Conservation (phyloP, 768 basidiomycete species). For the Pulveroboletus sp. region DNA sequence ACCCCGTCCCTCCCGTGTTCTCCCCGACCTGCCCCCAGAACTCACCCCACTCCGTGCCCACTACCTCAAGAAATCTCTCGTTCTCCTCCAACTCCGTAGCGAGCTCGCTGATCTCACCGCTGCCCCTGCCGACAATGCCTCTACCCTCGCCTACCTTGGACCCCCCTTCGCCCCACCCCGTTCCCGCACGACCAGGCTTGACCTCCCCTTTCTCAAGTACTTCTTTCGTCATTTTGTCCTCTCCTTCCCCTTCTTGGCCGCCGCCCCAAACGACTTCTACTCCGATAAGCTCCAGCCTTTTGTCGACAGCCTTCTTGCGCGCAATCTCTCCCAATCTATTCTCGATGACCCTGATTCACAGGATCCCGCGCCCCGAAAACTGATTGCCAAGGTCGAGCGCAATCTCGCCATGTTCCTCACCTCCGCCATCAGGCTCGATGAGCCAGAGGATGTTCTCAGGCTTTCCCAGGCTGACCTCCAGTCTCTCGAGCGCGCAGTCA, state of each 20-base stretch:
- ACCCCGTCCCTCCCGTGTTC: background rate
- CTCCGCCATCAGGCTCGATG: conserved; percentile 75
- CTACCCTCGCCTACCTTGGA: conserved; percentile 83
- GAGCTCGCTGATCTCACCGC: conserved; percentile 71
- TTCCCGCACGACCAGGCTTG: conserved; percentile 50
- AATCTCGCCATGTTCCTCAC: conserved; percentile 79
- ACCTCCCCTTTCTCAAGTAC: conserved; percentile 86
- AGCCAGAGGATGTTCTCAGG: conserved; percentile 85
- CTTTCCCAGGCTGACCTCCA: conserved; percentile 82
- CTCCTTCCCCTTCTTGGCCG: conserved; percentile 90
- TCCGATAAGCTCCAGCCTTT: conserved; percentile 94
- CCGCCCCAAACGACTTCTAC: conserved; percentile 90
- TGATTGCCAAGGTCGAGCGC: conserved; percentile 78
- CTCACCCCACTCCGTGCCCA: conserved; percentile 91
- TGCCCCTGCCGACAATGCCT: conserved; percentile 36
- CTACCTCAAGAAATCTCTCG: conserved; percentile 95
- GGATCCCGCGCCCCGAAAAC: conserved; percentile 57
- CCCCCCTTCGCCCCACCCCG: conserved; percentile 77
- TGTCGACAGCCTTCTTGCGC: conserved; percentile 71
- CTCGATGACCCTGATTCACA: conserved; percentile 58
- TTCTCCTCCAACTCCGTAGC: conserved; percentile 77
- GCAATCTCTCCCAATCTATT: conserved; percentile 65
- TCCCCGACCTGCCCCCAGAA: background rate
- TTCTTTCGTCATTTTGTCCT: conserved; percentile 90
- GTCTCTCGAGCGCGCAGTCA: conserved; percentile 67